phyloP scores from a whole-genome alignment of 345 rosid species.

The Syzygium grande region DNA sequence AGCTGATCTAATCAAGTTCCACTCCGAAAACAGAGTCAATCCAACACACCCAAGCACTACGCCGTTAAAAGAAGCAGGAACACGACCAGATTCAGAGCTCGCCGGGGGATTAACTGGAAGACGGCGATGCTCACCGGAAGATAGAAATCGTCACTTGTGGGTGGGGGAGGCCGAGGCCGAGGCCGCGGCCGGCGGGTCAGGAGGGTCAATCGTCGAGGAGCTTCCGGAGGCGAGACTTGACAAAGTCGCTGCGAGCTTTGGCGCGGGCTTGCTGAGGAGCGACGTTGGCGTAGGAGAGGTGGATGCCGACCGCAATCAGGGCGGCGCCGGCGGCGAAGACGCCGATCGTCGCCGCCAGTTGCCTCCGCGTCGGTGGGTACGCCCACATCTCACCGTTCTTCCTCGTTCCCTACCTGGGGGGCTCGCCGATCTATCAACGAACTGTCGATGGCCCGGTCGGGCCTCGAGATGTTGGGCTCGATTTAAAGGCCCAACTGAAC shows the following conservation, averaged over 20 bases:
- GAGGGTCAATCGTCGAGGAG: constrained; percentile 34
- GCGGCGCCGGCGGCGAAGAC: constrained; percentile 39
- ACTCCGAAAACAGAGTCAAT: neutral
- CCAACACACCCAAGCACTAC: neutral
- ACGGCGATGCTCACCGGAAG: neutral
- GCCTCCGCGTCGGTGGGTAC: constrained; percentile 65
- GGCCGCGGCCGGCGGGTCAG: neutral
- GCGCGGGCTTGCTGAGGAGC: constrained; percentile 69
- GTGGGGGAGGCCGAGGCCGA: neutral
- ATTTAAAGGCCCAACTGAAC: neutral
- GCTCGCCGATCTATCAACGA: neutral
- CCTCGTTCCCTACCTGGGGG: neutral
- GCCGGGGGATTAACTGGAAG: neutral
- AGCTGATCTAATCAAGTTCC: neutral
- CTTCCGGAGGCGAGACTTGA: constrained; percentile 56
- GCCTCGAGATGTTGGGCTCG: neutral
- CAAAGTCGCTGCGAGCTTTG: constrained; percentile 50
- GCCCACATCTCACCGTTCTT: constrained; percentile 37
- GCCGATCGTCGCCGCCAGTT: constrained; percentile 31
- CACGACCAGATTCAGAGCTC: neutral
- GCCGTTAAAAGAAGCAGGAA: neutral
- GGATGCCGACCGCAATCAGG: constrained; percentile 43
- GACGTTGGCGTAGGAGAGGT: constrained; percentile 48
- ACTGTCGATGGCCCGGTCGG: neutral
- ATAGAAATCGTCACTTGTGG: neutral